These are phyloP conservation scores for Psilocybe sp. DNA, from an alignment of 768 basidiomycete genomes.

Conservation along the genomic window DNA sequence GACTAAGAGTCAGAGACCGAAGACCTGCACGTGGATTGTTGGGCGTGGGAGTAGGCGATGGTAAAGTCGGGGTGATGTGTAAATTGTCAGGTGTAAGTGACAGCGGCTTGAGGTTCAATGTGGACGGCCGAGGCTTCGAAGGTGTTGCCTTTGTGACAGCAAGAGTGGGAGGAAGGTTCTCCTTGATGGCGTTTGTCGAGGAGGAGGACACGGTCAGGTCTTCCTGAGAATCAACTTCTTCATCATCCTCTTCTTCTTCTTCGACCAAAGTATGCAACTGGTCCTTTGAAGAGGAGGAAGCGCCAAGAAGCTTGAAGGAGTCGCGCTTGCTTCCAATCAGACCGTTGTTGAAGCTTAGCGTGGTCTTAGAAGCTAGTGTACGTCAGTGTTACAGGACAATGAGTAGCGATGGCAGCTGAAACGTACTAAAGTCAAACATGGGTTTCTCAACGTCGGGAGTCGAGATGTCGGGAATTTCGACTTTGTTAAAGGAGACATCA, in stretches of 20 bases:
- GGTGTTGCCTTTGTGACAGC: slow-evolving; percentile 34
- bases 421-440: slow-evolving; percentile 68
- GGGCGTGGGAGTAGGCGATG: slow-evolving; percentile 56
- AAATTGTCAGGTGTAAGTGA: slow-evolving; percentile 61
- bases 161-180: slow-evolving; percentile 22
- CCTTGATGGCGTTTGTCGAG: slow-evolving; percentile 24
- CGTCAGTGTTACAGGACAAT: slow-evolving; percentile 35
- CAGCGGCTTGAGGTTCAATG: slow-evolving; percentile 65
- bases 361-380: slow-evolving; percentile 56
- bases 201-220: slow-evolving; percentile 18
- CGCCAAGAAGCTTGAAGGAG: slow-evolving; percentile 70
- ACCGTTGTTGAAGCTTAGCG: slow-evolving; percentile 38
- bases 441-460: slow-evolving; percentile 55
- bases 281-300: slow-evolving; percentile 68
- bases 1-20: slow-evolving; percentile 49
- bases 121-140: slow-evolving; percentile 62
- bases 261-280: slow-evolving; percentile 77
- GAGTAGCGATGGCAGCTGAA: slow-evolving; percentile 4
- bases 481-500: slow-evolving; percentile 65
- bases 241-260: slow-evolving; percentile 83
- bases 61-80: slow-evolving; percentile 34
- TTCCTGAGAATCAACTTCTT: slow-evolving; percentile 9
- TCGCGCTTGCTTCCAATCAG: slow-evolving; percentile 67
- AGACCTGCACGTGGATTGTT: slow-evolving; percentile 42
- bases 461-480: slow-evolving; percentile 80